phyloP scores from a whole-genome alignment of 305 asterid species.

The Ilex paraguariensis region DNA sequence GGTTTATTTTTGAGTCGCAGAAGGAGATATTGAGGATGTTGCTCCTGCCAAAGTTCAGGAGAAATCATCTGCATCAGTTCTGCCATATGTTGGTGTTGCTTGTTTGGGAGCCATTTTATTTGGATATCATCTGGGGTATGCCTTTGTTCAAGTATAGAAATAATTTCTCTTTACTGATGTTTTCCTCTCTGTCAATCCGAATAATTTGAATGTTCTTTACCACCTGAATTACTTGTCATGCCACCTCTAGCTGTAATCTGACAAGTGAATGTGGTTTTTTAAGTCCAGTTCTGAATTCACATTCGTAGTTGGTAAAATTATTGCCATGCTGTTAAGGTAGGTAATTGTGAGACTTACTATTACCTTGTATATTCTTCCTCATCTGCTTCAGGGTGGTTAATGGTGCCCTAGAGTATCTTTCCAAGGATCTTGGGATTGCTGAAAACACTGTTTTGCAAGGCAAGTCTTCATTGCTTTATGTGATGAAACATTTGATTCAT shows the following conservation, averaged over 20 bases:
- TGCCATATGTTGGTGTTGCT: conserved; percentile 94
- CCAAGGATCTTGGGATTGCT: conserved; percentile 83
- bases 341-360: neutral
- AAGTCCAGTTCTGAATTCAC: no score
- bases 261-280: no score
- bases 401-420: conserved; percentile 91
- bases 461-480: conserved; percentile 25
- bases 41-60: conserved; percentile 43
- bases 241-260: neutral
- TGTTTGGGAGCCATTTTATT: conserved; percentile 82
- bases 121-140: conserved; percentile 97
- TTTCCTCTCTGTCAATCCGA: neutral
- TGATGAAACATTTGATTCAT: no score
- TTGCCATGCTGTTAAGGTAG: conserved; percentile 1
- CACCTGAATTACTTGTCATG: neutral
- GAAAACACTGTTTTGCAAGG: conserved; percentile 84
- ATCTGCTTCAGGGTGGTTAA: conserved; percentile 76
- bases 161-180: neutral
- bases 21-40: conserved; percentile 61
- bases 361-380: conserved; percentile 3
- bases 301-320: neutral
- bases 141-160: conserved; percentile 4
- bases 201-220: no score
- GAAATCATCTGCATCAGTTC: conserved; percentile 70
- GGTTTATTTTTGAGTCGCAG: conserved; percentile 28